These are phyloP conservation scores for Triticum monococcum DNA, from an alignment of 176 grass and related monocot genomes.

Conservation along the genomic window DNA sequence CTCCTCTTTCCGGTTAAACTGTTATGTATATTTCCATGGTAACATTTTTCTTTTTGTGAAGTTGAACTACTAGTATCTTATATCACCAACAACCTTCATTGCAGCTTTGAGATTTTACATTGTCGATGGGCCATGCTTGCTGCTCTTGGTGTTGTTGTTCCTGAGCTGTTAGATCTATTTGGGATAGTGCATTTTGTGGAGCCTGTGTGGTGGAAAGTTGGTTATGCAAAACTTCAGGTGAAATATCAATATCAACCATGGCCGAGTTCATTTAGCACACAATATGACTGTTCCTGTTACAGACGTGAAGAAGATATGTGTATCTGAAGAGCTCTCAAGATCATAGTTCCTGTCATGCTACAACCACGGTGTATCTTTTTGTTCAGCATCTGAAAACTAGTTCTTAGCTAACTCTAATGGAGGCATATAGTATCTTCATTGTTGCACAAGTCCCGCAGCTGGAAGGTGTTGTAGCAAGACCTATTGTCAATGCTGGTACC, in stretches of 20 bases:
- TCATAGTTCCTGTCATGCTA: conserved; percentile 1
- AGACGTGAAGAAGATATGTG: not conserved
- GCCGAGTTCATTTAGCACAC: not conserved
- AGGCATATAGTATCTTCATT: not conserved
- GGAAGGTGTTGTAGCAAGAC: not conserved
- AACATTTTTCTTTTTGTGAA: not conserved
- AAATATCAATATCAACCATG: not conserved
- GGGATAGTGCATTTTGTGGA: conserved; percentile 83
- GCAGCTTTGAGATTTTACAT: conserved; percentile 96
- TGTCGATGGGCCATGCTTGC: conserved; percentile 96
- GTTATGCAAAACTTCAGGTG: conserved; percentile 96
- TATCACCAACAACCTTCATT: not conserved
- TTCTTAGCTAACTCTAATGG: conserved; percentile 6
- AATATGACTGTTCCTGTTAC: not conserved
- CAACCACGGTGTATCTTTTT: not conserved
- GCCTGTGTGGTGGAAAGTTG: conserved; percentile 97
- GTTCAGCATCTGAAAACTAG: not conserved
- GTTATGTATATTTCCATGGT: not conserved
- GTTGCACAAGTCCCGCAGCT: not conserved
- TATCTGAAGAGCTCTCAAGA: not conserved
- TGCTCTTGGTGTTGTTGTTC: conserved; percentile 77
- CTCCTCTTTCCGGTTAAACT: not conserved
- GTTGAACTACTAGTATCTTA: not conserved
- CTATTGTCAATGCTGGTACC: not conserved
- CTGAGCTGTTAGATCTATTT: conserved; percentile 79